Evolutionary conservation across 2,329 filamentous ascomycete species (phyloP).

Genomic region (Neonectria punicea): DNA sequence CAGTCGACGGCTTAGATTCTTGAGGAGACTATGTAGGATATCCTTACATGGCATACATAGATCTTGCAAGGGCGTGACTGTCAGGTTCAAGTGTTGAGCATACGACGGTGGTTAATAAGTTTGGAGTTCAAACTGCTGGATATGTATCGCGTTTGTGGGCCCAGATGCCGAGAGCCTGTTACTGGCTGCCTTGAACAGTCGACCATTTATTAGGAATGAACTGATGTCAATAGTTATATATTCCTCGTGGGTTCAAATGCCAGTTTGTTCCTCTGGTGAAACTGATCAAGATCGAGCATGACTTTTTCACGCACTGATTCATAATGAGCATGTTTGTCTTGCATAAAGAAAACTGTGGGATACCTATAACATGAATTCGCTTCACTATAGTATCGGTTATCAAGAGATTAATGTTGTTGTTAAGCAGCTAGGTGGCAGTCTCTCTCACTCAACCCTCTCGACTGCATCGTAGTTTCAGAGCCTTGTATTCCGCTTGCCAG

Average conservation of each 20-base stretch:
- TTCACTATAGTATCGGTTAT: background rate
- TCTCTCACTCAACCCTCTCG: too few relatives aligned
- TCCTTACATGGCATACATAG: background rate
- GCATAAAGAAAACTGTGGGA: background rate
- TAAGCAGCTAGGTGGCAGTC: too few relatives aligned
- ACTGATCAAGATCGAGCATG: background rate
- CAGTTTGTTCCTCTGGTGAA: background rate
- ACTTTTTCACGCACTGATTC: background rate
- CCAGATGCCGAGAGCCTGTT: background rate
- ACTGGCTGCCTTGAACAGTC: too few relatives aligned
- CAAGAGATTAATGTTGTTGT: background rate
- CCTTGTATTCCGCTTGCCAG: too few relatives aligned
- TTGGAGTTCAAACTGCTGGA: background rate
- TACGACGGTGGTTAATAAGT: background rate
- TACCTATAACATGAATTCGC: background rate
- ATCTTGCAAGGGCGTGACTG: background rate
- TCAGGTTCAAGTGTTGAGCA: background rate
- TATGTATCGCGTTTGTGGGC: background rate
- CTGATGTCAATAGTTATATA: background rate
- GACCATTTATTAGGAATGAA: background rate
- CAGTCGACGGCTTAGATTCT: background rate
- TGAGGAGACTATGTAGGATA: background rate
- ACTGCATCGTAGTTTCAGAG: too few relatives aligned
- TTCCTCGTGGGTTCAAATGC: background rate
- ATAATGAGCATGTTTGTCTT: background rate